phyloP scores from a whole-genome alignment of 2,329 filamentous ascomycete genomes.

The Alternaria sp. region DNA sequence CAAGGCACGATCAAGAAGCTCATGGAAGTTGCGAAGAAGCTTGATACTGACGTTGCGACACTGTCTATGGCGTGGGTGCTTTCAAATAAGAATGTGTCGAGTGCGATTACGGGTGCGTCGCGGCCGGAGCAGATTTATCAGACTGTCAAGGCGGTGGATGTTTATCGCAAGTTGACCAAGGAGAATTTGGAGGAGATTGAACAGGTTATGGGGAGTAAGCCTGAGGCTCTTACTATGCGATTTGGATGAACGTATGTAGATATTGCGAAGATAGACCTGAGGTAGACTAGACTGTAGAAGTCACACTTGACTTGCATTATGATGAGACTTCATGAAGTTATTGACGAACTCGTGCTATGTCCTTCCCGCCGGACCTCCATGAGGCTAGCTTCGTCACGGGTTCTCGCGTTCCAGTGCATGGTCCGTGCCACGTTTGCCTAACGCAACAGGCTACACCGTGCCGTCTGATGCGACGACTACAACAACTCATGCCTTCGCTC shows the following conservation, averaged over 20 bases:
- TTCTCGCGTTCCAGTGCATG: not conserved
- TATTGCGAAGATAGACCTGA: too few species aligned
- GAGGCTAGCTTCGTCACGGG: conserved; percentile 1
- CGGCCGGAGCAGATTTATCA: conserved; percentile 42
- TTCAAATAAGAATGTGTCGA: conserved; percentile 38
- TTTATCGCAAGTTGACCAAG: conserved; percentile 53
- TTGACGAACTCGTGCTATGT: too few species aligned
- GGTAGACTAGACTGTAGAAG: too few species aligned
- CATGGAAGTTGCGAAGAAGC: conserved; percentile 64
- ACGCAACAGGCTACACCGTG: conserved; percentile 7
- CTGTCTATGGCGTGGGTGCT: conserved; percentile 48
- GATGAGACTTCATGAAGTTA: too few species aligned
- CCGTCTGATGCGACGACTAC: not conserved
- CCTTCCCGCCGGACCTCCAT: too few species aligned
- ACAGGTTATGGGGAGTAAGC: conserved; percentile 42
- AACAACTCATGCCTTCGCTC: not conserved
- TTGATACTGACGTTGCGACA: conserved; percentile 63
- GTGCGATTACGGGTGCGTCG: conserved; percentile 39
- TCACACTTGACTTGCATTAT: too few species aligned
- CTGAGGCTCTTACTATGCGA: conserved; percentile 28
- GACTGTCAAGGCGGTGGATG: conserved; percentile 52
- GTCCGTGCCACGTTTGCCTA: conserved; percentile 12
- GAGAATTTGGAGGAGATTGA: conserved; percentile 55
- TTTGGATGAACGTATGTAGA: conserved; percentile 26
- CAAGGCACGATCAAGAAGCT: conserved; percentile 63